Evolutionary conservation across 495 filamentous ascomycete species (phyloP).

Genomic region (Copromyces sp.): DNA sequence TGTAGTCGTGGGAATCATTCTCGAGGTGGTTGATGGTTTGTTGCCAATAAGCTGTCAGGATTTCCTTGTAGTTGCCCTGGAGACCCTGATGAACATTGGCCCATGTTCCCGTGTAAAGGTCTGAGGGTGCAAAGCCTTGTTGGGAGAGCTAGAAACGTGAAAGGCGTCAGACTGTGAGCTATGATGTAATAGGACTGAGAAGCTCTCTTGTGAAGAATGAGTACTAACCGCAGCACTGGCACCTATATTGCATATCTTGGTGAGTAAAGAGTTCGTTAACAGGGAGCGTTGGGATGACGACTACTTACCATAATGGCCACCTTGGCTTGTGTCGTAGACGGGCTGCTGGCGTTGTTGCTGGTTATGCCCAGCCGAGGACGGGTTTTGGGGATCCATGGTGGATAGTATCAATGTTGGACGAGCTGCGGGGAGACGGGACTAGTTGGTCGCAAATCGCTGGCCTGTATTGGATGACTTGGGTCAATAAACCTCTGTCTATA

Average conservation of each 20-base stretch:
- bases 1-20: constrained; percentile 93
- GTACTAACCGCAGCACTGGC: constrained; percentile 69
- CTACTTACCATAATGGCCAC: constrained; percentile 79
- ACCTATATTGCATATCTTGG: constrained; percentile 40
- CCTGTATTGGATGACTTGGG: constrained; percentile 2
- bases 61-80: constrained; percentile 85
- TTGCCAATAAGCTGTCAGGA: constrained; percentile 97
- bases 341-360: constrained; percentile 42
- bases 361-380: constrained; percentile 25
- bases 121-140: constrained; percentile 73
- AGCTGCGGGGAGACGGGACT: constrained; percentile 1
- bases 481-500: not conserved
- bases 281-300: constrained; percentile 1
- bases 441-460: constrained; percentile 5
- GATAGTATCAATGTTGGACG: not conserved
- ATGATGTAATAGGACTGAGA: constrained; percentile 1
- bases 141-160: constrained; percentile 47
- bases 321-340: constrained; percentile 68
- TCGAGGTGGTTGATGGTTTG: constrained; percentile 93
- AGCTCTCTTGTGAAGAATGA: not conserved
- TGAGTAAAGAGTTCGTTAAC: constrained; percentile 1
- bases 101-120: constrained; percentile 89
- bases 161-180: constrained; percentile 4
- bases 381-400: constrained; percentile 41
- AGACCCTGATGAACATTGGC: constrained; percentile 96